Evolutionary conservation across 768 basidiomycete species (phyloP).

Genomic region (Artomyces pyxidatus): DNA sequence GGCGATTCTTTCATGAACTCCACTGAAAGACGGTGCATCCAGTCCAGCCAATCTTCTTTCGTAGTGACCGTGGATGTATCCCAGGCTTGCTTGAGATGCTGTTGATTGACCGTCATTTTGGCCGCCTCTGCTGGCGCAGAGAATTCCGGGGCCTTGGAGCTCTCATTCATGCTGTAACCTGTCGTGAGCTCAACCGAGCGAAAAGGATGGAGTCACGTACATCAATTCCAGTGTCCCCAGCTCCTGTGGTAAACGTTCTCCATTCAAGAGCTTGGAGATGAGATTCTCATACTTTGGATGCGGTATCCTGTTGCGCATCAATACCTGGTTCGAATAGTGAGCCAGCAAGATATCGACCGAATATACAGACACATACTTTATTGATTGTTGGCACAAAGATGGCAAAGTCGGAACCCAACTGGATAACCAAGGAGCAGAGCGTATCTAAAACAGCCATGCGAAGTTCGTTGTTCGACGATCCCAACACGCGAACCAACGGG

Average conservation of each 20-base stretch:
- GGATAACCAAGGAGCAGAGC: constrained; percentile 83
- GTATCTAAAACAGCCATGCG: constrained; percentile 87
- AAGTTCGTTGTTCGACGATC: constrained; percentile 66
- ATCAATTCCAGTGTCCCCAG: constrained; percentile 59
- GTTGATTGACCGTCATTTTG: constrained; percentile 92
- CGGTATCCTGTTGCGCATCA: constrained; percentile 65
- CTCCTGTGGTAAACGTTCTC: constrained; percentile 88
- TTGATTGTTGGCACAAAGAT: constrained; percentile 97
- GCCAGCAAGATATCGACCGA: neutral
- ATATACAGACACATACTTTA: constrained; percentile 48
- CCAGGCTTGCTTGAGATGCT: constrained; percentile 96
- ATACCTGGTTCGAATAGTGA: constrained; percentile 38
- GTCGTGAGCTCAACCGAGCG: neutral
- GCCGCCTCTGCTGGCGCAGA: constrained; percentile 75
- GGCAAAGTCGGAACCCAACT: constrained; percentile 94
- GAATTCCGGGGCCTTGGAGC: constrained; percentile 56
- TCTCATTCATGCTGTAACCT: constrained; percentile 42
- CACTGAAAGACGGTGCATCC: constrained; percentile 88
- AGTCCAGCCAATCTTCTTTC: constrained; percentile 87
- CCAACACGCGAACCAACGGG: constrained; percentile 83
- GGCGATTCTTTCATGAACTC: constrained; percentile 99
- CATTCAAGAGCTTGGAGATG: constrained; percentile 81
- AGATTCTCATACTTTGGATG: constrained; percentile 85
- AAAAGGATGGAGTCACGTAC: constrained; percentile 29
- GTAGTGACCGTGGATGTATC: constrained; percentile 72